These are phyloP conservation scores for Fusarium graminum DNA, from an alignment of 2,329 filamentous ascomycete species.

Conservation along the genomic window DNA sequence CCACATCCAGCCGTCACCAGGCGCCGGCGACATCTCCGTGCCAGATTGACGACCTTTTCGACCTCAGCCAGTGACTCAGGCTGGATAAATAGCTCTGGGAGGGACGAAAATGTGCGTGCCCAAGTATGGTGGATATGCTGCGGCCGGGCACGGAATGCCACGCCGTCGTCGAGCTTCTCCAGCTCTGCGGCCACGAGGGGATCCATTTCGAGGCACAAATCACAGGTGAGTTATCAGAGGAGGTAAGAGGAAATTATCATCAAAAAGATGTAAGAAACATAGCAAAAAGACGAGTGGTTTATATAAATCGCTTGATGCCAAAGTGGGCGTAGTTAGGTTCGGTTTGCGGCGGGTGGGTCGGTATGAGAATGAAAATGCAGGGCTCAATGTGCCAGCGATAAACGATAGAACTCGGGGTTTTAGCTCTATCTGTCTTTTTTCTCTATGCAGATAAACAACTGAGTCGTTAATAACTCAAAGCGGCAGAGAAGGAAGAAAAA, in stretches of 20 bases:
- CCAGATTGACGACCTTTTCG: conserved; percentile 84
- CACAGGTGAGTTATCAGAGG: background rate
- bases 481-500: conserved; percentile 10
- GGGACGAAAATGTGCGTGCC: conserved; percentile 91
- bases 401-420: background rate
- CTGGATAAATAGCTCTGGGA: conserved; percentile 91
- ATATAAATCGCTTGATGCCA: conserved; percentile 37
- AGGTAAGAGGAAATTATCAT: background rate
- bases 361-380: conserved; percentile 31
- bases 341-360: conserved; percentile 35
- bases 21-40: conserved; percentile 82
- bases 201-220: conserved; percentile 52
- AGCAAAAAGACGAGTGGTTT: conserved; percentile 16
- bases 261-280: background rate
- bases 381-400: conserved; percentile 11
- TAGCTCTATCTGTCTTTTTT: background rate
- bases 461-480: background rate
- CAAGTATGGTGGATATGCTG: conserved; percentile 89
- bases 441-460: background rate
- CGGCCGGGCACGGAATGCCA: conserved; percentile 82
- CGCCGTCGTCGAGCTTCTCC: conserved; percentile 50
- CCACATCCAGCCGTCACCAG: conserved; percentile 89
- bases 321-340: conserved; percentile 44
- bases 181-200: conserved; percentile 55
- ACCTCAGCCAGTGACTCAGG: conserved; percentile 84